Conservation (phyloP, 768 basidiomycete species). For the Paxillus ammoniavirescens region DNA sequence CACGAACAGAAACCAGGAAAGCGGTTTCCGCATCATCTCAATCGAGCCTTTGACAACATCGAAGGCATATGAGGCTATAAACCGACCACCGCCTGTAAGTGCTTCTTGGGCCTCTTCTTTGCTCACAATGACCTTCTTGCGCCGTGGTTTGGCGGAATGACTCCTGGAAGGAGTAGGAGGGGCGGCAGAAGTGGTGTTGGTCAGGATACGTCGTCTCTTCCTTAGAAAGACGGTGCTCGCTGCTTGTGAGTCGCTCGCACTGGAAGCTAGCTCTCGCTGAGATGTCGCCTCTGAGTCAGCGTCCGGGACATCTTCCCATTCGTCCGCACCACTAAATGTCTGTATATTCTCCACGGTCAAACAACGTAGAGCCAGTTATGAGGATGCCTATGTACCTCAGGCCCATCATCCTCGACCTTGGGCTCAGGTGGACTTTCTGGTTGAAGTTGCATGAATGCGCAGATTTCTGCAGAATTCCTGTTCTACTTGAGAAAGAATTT, state of each 20-base stretch:
- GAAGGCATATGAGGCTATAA: slow-evolving; percentile 38
- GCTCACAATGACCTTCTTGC: slow-evolving; percentile 29
- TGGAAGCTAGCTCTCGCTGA: slow-evolving; percentile 7
- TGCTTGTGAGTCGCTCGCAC: slow-evolving; percentile 6
- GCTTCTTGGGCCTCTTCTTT: slow-evolving; percentile 23
- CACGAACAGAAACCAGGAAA: slow-evolving; percentile 52
- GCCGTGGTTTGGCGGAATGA: slow-evolving; percentile 22
- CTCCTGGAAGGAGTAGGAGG: slow-evolving; percentile 19
- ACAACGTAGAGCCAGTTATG: background rate
- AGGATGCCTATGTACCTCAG: slow-evolving; percentile 7
- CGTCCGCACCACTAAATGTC: slow-evolving; percentile 2
- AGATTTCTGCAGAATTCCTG: background rate
- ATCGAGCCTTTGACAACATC: slow-evolving; percentile 50
- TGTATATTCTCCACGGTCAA: background rate
- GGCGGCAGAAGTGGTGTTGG: slow-evolving; percentile 18
- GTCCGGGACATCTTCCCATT: slow-evolving; percentile 37
- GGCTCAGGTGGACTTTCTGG: background rate
- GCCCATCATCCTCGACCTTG: background rate
- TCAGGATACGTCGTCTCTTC: slow-evolving; percentile 29
- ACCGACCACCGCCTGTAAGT: slow-evolving; percentile 22
- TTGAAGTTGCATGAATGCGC: slow-evolving; percentile 13
- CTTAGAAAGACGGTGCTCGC: slow-evolving; percentile 16
- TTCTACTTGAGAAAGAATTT: background rate
- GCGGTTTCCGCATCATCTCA: slow-evolving; percentile 51
- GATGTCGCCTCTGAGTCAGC: slow-evolving; percentile 5